Evolutionary conservation across 139 green algal species (phyloP), one percentile per base, ranked within the genome.

Genomic region (Marvania coccoides): DNA sequence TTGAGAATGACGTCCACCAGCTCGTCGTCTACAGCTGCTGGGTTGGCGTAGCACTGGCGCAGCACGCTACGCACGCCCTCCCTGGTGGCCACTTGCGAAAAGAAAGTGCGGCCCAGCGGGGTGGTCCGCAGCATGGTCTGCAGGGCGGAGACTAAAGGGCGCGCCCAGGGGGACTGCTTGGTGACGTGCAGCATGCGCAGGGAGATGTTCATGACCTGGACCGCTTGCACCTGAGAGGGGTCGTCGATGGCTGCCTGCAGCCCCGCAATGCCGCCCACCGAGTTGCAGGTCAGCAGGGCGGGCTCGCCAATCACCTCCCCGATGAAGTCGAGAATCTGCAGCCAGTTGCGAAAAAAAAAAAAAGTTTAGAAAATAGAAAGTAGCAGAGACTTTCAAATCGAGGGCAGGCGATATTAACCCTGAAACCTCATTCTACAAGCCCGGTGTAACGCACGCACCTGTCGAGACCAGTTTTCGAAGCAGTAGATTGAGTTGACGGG

Each of bases 1-100:
- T 78, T 74, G 13, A 99, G 70, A n/a, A 99, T 96, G 54, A 53
- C 61, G 26, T 94, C 75, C 5, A 98, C 86, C 6, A 98, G 82
- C 79, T 99, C 94, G 46, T 96, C 85, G 2, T 84, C 95, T 2
- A 99, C 94, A 13, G 86, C 69, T 0, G 66, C 66, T 6, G 83
- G 76, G 69, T 90, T 64, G 8, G 68, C 74, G 62, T 99, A 99
- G n/a, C 88, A 92, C 78, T 98, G 78, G 29, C 71, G 67, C 61
- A 97, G 77, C 29, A 98, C 84, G 63, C 83, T 95, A 29, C 74
- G 69, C 28, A 97, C 85, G 5, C 81, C 83, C 58, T 88, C 66
- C 42, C 48, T 62, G 34, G 69, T 84, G n/a, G 90, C 90, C 37
- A 97, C 71, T 5, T 69, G 73, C 0, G 10, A 58, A 70, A 96